A percentile compares a stretch with the other conserved stretches of the same genome.
Conservation (phyloP, 139 green algal genomes). For the Diplosphaera chodatii region DNA sequence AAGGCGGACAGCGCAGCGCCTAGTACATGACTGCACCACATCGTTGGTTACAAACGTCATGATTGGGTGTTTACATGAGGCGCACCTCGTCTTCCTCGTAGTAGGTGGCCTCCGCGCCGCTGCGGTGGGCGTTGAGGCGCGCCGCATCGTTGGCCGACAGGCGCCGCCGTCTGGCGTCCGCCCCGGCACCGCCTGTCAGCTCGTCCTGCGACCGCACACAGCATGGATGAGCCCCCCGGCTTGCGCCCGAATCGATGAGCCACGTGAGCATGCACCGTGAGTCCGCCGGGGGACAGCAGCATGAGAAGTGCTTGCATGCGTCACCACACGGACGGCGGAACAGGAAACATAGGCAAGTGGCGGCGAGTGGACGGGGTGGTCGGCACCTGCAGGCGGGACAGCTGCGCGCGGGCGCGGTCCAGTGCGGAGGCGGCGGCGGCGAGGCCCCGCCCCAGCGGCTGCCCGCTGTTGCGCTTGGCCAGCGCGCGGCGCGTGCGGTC, state of each 20-base stretch:
- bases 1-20: too few relatives aligned
- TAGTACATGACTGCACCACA: background rate
- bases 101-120: background rate
- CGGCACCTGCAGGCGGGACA: conserved; percentile 44
- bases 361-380: too few relatives aligned
- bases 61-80: too few relatives aligned
- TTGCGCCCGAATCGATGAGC: too few relatives aligned
- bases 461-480: conserved; percentile 23
- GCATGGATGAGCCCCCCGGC: too few relatives aligned
- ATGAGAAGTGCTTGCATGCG: too few relatives aligned
- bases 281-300: too few relatives aligned
- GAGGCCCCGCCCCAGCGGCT: conserved; percentile 22
- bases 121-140: too few relatives aligned
- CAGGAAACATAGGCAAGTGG: too few relatives aligned
- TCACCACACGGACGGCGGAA: too few relatives aligned
- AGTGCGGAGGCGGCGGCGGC: conserved; percentile 12
- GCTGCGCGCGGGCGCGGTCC: conserved; percentile 36
- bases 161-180: background rate
- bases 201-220: background rate
- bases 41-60: conserved; percentile 8
- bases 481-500: conserved; percentile 13
- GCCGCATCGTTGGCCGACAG: background rate
- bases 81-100: conserved; percentile 36
- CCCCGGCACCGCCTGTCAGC: background rate
- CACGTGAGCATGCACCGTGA: too few relatives aligned